A percentile compares a stretch with the other conserved stretches of the same genome.
phyloP scores from a whole-genome alignment of 2,329 filamentous ascomycete genomes.

The Lecanosticta acicola region DNA sequence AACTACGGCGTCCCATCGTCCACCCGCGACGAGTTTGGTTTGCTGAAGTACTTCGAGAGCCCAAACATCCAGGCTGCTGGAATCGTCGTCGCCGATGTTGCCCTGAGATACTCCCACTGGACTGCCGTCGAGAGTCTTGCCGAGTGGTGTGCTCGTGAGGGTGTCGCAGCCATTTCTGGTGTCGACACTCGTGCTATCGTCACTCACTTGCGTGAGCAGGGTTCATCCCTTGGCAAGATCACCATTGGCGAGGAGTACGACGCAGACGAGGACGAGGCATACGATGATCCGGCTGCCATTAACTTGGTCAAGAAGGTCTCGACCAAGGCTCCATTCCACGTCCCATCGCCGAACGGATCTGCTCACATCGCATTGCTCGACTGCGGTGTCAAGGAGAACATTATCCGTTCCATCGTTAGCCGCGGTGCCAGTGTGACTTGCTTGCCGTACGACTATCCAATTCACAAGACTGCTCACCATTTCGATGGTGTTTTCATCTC shows the following conservation, averaged over 20 bases:
- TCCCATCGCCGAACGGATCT: slow-evolving; percentile 74
- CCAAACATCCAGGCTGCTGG: slow-evolving; percentile 95
- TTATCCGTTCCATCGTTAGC: slow-evolving; percentile 85
- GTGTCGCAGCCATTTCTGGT: slow-evolving; percentile 90
- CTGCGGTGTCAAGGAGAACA: slow-evolving; percentile 99
- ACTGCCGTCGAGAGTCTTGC: slow-evolving; percentile 91
- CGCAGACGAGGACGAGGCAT: slow-evolving; percentile 94
- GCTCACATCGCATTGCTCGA: slow-evolving; percentile 93
- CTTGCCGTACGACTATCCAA: slow-evolving; percentile 94
- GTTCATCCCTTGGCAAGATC: slow-evolving; percentile 91
- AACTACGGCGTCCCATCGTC: slow-evolving; percentile 95
- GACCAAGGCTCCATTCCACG: slow-evolving; percentile 96
- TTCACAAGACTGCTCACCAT: slow-evolving; percentile 96
- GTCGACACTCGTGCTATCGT: slow-evolving; percentile 97
- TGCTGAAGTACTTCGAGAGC: slow-evolving; percentile 97
- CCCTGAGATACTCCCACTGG: slow-evolving; percentile 95
- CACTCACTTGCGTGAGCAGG: slow-evolving; percentile 90
- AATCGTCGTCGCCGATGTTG: slow-evolving; percentile 92
- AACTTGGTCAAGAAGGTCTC: slow-evolving; percentile 94
- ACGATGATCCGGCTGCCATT: slow-evolving; percentile 90
- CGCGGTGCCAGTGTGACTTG: slow-evolving; percentile 89
- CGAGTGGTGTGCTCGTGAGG: slow-evolving; percentile 93
- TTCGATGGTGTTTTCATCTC: slow-evolving; percentile 99
- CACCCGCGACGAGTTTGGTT: slow-evolving; percentile 76
- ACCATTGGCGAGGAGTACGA: slow-evolving; percentile 97